Evolutionary conservation across 257 asterid species (phyloP).

Genomic region (Solanum rostratum): DNA sequence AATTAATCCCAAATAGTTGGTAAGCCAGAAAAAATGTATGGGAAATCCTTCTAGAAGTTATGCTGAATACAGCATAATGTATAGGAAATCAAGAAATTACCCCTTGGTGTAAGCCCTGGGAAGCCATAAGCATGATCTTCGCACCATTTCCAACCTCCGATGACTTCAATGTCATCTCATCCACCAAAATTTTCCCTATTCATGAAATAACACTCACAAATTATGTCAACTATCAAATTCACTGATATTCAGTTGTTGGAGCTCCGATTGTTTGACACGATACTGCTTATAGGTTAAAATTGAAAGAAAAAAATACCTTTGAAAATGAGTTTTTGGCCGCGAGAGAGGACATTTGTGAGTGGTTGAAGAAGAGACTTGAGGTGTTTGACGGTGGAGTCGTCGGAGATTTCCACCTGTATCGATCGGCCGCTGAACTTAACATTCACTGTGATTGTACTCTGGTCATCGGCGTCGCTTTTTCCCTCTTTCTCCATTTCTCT

Average conservation of each 20-base stretch:
- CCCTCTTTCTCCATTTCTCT: conserved; percentile 3
- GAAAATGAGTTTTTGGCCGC: conserved; percentile 89
- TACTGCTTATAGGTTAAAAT: neutral
- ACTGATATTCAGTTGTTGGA: neutral
- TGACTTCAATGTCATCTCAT: conserved; percentile 48
- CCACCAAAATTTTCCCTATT: conserved; percentile 54
- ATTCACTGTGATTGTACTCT: conserved; percentile 19
- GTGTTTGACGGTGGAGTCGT: conserved; percentile 42
- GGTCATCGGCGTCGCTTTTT: neutral
- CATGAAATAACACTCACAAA: neutral
- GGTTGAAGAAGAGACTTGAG: conserved; percentile 58
- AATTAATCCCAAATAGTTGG: neutral
- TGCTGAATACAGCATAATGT: neutral
- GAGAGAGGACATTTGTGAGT: conserved; percentile 84
- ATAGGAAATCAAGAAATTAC: conserved; percentile 16
- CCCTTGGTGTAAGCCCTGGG: conserved; percentile 96
- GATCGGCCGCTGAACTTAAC: conserved; percentile 65
- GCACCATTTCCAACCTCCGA: conserved; percentile 44
- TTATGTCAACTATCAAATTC: neutral
- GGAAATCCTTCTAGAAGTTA: neutral
- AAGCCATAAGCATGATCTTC: conserved; percentile 84
- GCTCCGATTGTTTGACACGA: neutral
- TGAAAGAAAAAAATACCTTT: conserved; percentile 33
- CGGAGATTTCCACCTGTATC: conserved; percentile 46
- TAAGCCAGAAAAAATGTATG: neutral